Evolutionary conservation across 768 basidiomycete genomes (phyloP), one percentile per base, ranked within the genome.

Genomic region (Tephrocybe rancida): DNA sequence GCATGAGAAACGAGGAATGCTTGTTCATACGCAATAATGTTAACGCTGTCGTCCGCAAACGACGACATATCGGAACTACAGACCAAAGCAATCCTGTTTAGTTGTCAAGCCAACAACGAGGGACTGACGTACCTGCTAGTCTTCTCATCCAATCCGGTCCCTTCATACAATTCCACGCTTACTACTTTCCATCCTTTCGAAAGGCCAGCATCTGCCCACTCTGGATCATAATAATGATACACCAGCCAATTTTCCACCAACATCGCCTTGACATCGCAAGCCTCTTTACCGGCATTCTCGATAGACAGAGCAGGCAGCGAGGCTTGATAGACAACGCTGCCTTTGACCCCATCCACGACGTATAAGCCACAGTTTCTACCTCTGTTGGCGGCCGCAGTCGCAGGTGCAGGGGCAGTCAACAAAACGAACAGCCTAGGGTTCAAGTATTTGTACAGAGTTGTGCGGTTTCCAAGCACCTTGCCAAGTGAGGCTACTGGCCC

Each of bases 231-330:
- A 65, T 91, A 95, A 52, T 88, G 79, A 70, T 94, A 96, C 7
- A 94, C 88, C 39, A 98, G 67, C 95, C 95, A 97, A 66, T 98
- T 97, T 71, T 98, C 95, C 21, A 81, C 78, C 49, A 98, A 72
- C 2, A 75, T 70, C 18, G 84, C 83, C 59, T 88, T 82, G 16
- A 96, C 72, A 58, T 88, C 81, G 67, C 92, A 91, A 5, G 63
- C 72, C 11, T 30, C 51, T 44, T 50, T 52, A 10, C 64, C 71
- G 48, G 56, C 56, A 52, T 22, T 57, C 56, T 26, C 49, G 18
- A 61, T 60, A 42, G 51, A 64, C 19, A 65, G 63, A 2, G 73
- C 64, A 11, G 85, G 82, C 7, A 95, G 64, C 26, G 74, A 72
- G 2, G 79, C 77, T 37, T 82, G 80, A 67, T 95, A 94, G 2